These are phyloP conservation scores for Colletotrichum euphorbiae DNA, from an alignment of 2,329 filamentous ascomycete species.

Conservation along the genomic window DNA sequence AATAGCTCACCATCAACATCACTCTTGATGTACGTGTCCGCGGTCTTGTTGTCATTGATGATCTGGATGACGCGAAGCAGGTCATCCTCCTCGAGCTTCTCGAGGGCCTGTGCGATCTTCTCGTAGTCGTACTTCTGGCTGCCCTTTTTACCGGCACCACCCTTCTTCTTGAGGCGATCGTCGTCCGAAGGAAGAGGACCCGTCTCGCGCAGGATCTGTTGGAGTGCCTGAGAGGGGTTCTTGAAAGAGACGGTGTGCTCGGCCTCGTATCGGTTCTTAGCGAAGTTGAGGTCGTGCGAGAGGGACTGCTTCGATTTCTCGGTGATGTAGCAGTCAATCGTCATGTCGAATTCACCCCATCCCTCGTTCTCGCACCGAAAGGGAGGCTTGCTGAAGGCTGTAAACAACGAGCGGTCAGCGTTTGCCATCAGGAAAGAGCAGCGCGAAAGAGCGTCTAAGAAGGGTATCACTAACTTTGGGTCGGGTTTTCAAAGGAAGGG, in stretches of 20 bases:
- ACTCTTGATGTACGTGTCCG: conserved; percentile 96
- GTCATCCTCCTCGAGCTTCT: conserved; percentile 92
- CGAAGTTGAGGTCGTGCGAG: conserved; percentile 92
- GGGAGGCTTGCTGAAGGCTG: conserved; percentile 84
- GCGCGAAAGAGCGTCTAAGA: conserved; percentile 3
- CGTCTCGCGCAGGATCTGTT: conserved; percentile 83
- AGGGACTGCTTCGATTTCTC: conserved; percentile 89
- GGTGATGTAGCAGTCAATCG: conserved; percentile 82
- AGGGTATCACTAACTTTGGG: conserved; percentile 76
- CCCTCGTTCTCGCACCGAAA: conserved; percentile 94
- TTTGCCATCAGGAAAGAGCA: neutral
- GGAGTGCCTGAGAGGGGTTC: conserved; percentile 89
- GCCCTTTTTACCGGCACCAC: conserved; percentile 83
- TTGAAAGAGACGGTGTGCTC: conserved; percentile 87
- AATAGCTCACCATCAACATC: conserved; percentile 83
- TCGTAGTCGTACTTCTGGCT: conserved; percentile 85
- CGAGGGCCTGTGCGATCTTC: conserved; percentile 92
- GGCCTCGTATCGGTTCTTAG: conserved; percentile 81
- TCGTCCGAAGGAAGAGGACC: conserved; percentile 86
- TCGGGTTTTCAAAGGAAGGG: conserved; percentile 89
- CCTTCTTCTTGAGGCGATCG: conserved; percentile 66
- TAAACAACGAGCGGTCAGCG: conserved; percentile 35
- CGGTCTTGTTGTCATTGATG: conserved; percentile 96
- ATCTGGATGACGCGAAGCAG: conserved; percentile 95
- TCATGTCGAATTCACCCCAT: conserved; percentile 99